Evolutionary conservation across 106 monocot genomes (phyloP).

Genomic region (Agapanthus africanus): DNA sequence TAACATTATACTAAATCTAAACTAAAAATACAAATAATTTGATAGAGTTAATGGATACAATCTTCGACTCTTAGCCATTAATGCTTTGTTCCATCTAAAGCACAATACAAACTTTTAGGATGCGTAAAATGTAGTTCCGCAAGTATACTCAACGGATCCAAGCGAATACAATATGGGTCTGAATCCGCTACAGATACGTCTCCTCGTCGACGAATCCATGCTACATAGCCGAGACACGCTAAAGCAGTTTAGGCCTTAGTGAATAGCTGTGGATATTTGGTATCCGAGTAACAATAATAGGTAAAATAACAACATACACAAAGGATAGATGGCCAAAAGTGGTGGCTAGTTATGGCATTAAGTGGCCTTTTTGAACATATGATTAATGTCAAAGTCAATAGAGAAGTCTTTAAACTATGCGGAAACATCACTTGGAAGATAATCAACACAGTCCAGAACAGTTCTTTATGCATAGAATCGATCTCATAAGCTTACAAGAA

Average conservation of each 20-base stretch:
- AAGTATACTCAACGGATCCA: too few species aligned
- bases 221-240: not conserved
- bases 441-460: not conserved
- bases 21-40: too few species aligned
- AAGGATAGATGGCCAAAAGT: not conserved
- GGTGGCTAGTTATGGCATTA: not conserved
- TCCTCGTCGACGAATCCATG: too few species aligned
- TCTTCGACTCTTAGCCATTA: too few species aligned
- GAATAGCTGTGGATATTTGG: not conserved
- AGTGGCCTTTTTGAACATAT: not conserved
- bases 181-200: too few species aligned
- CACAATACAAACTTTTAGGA: too few species aligned
- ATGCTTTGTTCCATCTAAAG: too few species aligned
- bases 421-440: not conserved
- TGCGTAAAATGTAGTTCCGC: too few species aligned
- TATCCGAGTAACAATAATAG: not conserved
- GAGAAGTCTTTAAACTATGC: not conserved
- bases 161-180: not conserved
- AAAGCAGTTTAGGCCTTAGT: not conserved
- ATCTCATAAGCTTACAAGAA: not conserved
- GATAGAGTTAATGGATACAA: too few species aligned
- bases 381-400: not conserved
- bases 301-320: not conserved
- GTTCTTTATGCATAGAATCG: not conserved
- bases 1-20: too few species aligned